phyloP scores from a whole-genome alignment of 2,329 filamentous ascomycete species.

The Pestalotiopsis sp. region DNA sequence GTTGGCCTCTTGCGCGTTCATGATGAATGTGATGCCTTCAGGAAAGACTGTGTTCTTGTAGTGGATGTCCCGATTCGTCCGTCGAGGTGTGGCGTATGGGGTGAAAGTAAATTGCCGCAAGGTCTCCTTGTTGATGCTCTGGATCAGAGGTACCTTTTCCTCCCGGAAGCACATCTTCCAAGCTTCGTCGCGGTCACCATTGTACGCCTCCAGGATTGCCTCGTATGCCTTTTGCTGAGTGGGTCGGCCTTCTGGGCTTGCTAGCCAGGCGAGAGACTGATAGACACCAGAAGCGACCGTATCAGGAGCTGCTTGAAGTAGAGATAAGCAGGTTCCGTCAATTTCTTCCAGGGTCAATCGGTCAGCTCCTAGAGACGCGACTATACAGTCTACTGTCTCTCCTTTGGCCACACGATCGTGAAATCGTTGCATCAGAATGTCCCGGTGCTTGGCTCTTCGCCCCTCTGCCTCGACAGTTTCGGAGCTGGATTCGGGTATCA shows the following conservation, averaged over 20 bases:
- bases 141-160: conserved; percentile 22
- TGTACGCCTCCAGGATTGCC: conserved; percentile 21
- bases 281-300: conserved; percentile 23
- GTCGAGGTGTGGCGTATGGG: conserved; percentile 21
- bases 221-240: conserved; percentile 18
- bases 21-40: conserved; percentile 24
- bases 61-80: conserved; percentile 18
- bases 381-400: conserved; percentile 20
- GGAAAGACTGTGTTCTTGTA: conserved; percentile 19
- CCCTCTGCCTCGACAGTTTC: conserved; percentile 16
- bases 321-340: conserved; percentile 24
- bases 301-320: conserved; percentile 25
- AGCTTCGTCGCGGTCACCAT: conserved; percentile 19
- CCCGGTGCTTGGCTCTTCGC: conserved; percentile 14
- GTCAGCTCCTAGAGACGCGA: conserved; percentile 18
- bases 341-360: conserved; percentile 23
- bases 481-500: conserved; percentile 14
- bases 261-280: conserved; percentile 22
- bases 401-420: conserved; percentile 15
- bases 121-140: conserved; percentile 24
- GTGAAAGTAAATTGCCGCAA: conserved; percentile 21
- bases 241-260: conserved; percentile 17
- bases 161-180: conserved; percentile 26
- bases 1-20: conserved; percentile 26
- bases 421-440: conserved; percentile 15